These are phyloP conservation scores for Chalaropsis ovoidea DNA, from an alignment of 2,329 filamentous ascomycete genomes.

Conservation along the genomic window DNA sequence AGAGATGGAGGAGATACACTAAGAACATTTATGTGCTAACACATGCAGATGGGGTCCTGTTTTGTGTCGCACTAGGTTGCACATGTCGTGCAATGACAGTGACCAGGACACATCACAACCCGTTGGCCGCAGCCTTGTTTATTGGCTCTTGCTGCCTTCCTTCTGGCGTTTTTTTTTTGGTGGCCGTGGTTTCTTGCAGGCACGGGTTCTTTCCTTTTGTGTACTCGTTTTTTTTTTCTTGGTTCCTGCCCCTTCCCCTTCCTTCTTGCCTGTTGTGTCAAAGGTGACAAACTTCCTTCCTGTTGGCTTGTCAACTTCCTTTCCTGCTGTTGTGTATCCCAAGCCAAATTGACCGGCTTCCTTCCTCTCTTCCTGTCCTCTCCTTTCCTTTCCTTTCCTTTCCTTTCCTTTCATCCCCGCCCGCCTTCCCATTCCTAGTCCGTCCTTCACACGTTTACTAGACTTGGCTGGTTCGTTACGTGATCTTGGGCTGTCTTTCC, in stretches of 20 bases:
- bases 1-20: background rate
- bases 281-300: background rate
- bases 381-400: background rate
- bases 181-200: background rate
- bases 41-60: background rate
- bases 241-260: slow-evolving; percentile 6
- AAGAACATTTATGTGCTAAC: background rate
- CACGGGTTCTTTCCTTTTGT: background rate
- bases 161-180: background rate
- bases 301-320: background rate
- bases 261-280: slow-evolving; percentile 1
- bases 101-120: background rate
- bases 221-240: background rate
- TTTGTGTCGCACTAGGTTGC: background rate
- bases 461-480: background rate
- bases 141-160: background rate
- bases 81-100: background rate
- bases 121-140: background rate
- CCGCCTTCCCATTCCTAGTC: background rate
- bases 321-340: background rate
- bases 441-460: background rate
- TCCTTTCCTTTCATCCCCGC: background rate
- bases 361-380: background rate
- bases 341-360: background rate
- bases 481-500: background rate